Evolutionary conservation across 2,329 filamentous ascomycete species (phyloP), one percentile per base, ranked within the genome.

Genomic region (Lanzia echinophila): DNA sequence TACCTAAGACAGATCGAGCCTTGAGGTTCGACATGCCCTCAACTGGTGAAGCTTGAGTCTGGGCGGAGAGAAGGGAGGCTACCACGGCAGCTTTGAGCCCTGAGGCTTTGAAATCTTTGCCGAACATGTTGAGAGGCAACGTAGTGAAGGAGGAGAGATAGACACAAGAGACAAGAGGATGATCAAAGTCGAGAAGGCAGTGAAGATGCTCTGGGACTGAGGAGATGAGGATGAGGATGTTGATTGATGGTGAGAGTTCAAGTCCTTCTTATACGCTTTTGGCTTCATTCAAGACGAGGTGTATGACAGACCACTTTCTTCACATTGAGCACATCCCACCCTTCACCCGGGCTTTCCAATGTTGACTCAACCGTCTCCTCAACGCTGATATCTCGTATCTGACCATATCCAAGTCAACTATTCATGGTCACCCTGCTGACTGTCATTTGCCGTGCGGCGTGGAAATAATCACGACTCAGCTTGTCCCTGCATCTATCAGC

Each of bases 1-100:
- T 22, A 31, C 53, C 53, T 8, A 55, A 28, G 24, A 55, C 47
- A 22, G 39, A 12, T 41, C 47, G 33, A 42, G 47, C 53, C 45
- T 50, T 50, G 12, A 54, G 46, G 28, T 53, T 42, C 17, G 46
- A 42, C 17, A 28, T 19, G 15, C 15, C 4, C 3, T 32, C 12
- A 12, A 39, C 36, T 15, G 45, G 51, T n/a, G 28, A 24, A 36
- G 52, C 52, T 39, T 47, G 41, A 2, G 31, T 31, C 33, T 52
- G 47, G 24, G 53, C 45, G 22, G 39, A 31, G n/a, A 55, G 42
- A 42, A n/a, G n/a, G n/a, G 47, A 51, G 10, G 46, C 46, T 6
- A 48, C 32, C 12, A 48, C 45, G 39, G 24, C 46, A 15, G 47
- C 47, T 51, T 33, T 50, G 2, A 55, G 47, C 20, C 47, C 47